Evolutionary conservation across 805 yeast genomes (phyloP).

Genomic region (Tanozyma kutaoensis): DNA sequence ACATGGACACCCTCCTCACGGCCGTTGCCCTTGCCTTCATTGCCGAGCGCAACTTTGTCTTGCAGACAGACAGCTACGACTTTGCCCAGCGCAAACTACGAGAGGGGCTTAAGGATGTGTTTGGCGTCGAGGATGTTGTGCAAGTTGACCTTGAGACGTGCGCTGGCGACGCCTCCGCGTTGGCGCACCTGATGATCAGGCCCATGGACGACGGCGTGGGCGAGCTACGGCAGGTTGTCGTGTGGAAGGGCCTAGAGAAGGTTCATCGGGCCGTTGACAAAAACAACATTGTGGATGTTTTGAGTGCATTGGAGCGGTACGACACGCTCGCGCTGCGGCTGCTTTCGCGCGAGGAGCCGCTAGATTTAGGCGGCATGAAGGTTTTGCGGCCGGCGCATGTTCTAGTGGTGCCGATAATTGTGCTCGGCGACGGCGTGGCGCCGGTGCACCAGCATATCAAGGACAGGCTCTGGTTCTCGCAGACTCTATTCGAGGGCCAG

Average conservation of each 20-base stretch:
- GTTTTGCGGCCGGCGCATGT: neutral
- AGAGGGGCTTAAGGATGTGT: neutral
- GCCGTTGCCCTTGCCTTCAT: neutral
- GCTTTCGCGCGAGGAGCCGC: no score
- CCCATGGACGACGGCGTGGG: no score
- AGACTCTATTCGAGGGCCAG: neutral
- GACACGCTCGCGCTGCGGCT: no score
- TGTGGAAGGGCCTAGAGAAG: neutral
- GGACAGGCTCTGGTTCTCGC: neutral
- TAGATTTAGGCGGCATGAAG: neutral
- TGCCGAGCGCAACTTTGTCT: neutral
- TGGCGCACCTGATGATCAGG: neutral
- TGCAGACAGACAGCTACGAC: neutral
- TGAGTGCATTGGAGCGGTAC: no score
- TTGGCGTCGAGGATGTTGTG: neutral
- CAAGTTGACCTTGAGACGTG: neutral
- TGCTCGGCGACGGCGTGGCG: neutral
- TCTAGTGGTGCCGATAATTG: neutral
- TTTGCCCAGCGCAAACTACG: neutral
- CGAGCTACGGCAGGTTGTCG: neutral
- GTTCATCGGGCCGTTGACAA: neutral
- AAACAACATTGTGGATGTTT: no score
- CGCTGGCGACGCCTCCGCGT: neutral
- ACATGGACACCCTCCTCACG: neutral
- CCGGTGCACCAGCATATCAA: neutral